Percentiles rank a stretch among this genome's conserved stretches.
Evolutionary conservation across 1,284 basidiomycete species (phyloP).

Genomic region (Papiliotrema flavescens): DNA sequence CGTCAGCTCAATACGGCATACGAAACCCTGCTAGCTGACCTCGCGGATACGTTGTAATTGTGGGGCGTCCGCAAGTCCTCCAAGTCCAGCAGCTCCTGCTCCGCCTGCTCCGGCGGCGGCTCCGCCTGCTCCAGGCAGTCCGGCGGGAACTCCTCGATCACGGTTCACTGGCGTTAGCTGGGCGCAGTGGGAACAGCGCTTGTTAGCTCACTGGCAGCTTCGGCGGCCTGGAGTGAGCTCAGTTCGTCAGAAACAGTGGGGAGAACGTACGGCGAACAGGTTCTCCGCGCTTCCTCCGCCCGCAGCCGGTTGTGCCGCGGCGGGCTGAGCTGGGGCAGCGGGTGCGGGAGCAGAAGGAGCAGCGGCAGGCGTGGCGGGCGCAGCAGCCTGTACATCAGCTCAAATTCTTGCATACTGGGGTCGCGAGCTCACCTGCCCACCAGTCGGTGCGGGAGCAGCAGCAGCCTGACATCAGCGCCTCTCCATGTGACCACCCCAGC

Average conservation of each 20-base stretch:
- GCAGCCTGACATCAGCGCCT: not conserved
- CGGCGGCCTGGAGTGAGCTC: conserved; percentile 33
- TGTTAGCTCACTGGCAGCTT: conserved; percentile 40
- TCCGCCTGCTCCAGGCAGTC: conserved; percentile 43
- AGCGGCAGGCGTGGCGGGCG: conserved; percentile 47
- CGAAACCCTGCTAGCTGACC: conserved; percentile 16
- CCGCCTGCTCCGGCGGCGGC: conserved; percentile 42
- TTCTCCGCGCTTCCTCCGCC: conserved; percentile 46
- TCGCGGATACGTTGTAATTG: conserved; percentile 64
- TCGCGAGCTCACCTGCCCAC: not conserved
- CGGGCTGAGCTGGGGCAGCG: conserved; percentile 44
- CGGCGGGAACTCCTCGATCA: conserved; percentile 45
- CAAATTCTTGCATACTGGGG: not conserved
- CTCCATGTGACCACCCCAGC: not conserved
- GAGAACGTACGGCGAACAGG: conserved; percentile 48
- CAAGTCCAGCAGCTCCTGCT: conserved; percentile 38
- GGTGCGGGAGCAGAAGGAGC: conserved; percentile 39
- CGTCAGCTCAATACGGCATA: not conserved
- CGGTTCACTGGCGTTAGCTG: conserved; percentile 33
- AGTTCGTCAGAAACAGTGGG: not conserved
- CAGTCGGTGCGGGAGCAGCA: conserved; percentile 39
- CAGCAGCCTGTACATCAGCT: conserved; percentile 14
- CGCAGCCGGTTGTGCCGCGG: conserved; percentile 40
- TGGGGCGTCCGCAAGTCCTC: conserved; percentile 57
- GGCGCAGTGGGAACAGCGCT: not conserved